Percentiles rank a stretch among this genome's conserved stretches.
Evolutionary conservation across 495 filamentous ascomycete genomes (phyloP).

Genomic region (Lophium mytilinum): DNA sequence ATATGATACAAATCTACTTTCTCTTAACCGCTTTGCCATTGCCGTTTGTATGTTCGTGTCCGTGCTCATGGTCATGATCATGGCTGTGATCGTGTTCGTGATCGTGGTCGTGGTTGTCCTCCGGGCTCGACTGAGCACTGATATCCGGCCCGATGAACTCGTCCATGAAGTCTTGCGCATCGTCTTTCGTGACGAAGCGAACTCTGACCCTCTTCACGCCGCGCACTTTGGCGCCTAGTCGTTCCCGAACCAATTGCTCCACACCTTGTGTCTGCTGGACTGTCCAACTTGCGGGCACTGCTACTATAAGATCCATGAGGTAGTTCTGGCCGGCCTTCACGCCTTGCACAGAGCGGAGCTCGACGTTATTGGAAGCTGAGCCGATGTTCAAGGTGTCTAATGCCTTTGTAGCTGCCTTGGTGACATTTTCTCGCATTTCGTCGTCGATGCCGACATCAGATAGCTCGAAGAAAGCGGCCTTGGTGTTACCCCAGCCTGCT

Average conservation of each 20-base stretch:
- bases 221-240: conserved; percentile 63
- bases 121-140: conserved; percentile 53
- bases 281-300: conserved; percentile 63
- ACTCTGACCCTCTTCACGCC: conserved; percentile 76
- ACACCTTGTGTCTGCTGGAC: conserved; percentile 57
- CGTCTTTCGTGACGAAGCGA: conserved; percentile 65
- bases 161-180: conserved; percentile 50
- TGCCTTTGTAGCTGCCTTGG: conserved; percentile 51
- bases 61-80: conserved; percentile 29
- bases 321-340: conserved; percentile 95
- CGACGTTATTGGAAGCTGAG: conserved; percentile 43
- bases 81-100: conserved; percentile 37
- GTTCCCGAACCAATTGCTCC: conserved; percentile 62
- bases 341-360: conserved; percentile 67
- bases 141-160: conserved; percentile 70
- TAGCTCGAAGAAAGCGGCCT: conserved; percentile 71
- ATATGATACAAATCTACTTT: conserved; percentile 22
- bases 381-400: conserved; percentile 37
- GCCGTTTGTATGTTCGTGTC: conserved; percentile 24
- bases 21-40: conserved; percentile 27
- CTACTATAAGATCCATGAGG: conserved; percentile 77
- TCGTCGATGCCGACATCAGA: conserved; percentile 82
- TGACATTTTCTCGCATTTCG: conserved; percentile 66
- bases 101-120: conserved; percentile 46
- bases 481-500: conserved; percentile 81